Base-by-base conservation (phyloP, 2,329 filamentous ascomycete genomes). In the Curvularia verruculosa region DNA sequence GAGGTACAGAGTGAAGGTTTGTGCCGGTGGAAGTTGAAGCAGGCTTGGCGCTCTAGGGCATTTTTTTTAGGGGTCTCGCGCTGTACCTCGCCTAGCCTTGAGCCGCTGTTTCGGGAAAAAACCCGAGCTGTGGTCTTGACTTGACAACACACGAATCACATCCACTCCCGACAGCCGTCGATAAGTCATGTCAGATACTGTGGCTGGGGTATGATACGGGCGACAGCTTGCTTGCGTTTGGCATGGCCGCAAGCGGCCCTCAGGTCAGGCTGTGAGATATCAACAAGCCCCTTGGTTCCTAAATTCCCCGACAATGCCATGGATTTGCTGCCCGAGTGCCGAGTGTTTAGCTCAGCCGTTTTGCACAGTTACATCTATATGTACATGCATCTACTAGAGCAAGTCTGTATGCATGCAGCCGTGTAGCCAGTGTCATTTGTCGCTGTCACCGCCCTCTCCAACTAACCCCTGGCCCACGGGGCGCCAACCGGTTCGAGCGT, bases 401-500 rank as follows among this genome's bases (percentile, higher is more conserved):
- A n/a, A n/a, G n/a, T n/a, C n/a, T n/a, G n/a, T n/a, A n/a, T n/a
- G n/a, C n/a, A 64, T 23, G 53, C 46, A 6, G 21, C 53, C 18
- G 52, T 54, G 29, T 64, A 54, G 58, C 31, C 63, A 9, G 36
- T 67, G 15, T 15, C 60, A 4, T 36, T 41, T 13, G 40, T 52
- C 10, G 19, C 43, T 68, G 64, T 43, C 39, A 46, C 29, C 61
- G 63, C 13, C 13, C 13, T 13, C 60, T 70, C 19, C 59, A 58
- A 29, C 51, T 58, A 6, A 69, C 70, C 49, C 55, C 54, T 39
- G 69, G 68, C 5, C 69, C 70, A 15, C 62, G 60, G 37, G 58
- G 59, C 29, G 65, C 68, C 1, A 65, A 64, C 3, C 68, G 66
- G 61, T 67, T 54, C n/a, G 66, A 68, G 44, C 10, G 31, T 68